A percentile compares a stretch with the other conserved stretches of the same genome.
Conservation (phyloP, 1,284 basidiomycete species). For the Pisolithus thermaeus region DNA sequence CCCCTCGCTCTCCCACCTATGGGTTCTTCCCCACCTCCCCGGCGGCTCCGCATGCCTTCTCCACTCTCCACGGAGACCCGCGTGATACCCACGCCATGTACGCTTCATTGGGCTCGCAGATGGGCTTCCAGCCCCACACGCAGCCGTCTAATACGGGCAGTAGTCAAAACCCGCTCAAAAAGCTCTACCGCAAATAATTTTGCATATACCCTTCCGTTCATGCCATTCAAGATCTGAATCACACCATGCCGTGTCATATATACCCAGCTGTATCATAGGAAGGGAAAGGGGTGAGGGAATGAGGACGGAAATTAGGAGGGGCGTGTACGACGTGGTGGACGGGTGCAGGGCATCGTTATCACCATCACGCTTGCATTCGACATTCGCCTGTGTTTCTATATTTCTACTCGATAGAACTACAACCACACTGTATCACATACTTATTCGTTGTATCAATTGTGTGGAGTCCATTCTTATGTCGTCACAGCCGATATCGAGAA, state of each 20-base stretch:
- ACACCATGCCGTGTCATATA: conserved; percentile 1
- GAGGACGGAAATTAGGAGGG: neutral
- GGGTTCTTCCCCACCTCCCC: conserved; percentile 59
- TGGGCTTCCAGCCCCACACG: conserved; percentile 18
- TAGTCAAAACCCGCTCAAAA: conserved; percentile 22
- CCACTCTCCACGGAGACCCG: conserved; percentile 58
- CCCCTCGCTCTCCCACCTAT: conserved; percentile 47
- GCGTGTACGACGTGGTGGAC: neutral
- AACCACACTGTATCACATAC: conserved; percentile 17
- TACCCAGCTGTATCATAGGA: conserved; percentile 24
- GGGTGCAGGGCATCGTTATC: conserved; percentile 3
- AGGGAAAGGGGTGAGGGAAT: neutral
- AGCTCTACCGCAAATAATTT: conserved; percentile 25
- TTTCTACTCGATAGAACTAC: conserved; percentile 10
- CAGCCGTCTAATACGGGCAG: conserved; percentile 18
- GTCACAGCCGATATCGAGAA: neutral
- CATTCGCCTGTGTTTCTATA: conserved; percentile 22
- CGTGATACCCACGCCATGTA: conserved; percentile 63
- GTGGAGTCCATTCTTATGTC: neutral
- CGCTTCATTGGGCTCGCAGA: conserved; percentile 44
- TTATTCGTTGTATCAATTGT: neutral
- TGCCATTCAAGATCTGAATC: neutral
- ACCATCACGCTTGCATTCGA: conserved; percentile 14
- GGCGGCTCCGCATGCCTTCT: conserved; percentile 58
- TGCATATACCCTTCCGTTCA: neutral